Evolutionary conservation across 306 rosid species (phyloP).

Genomic region (Bauhinia variegata): DNA sequence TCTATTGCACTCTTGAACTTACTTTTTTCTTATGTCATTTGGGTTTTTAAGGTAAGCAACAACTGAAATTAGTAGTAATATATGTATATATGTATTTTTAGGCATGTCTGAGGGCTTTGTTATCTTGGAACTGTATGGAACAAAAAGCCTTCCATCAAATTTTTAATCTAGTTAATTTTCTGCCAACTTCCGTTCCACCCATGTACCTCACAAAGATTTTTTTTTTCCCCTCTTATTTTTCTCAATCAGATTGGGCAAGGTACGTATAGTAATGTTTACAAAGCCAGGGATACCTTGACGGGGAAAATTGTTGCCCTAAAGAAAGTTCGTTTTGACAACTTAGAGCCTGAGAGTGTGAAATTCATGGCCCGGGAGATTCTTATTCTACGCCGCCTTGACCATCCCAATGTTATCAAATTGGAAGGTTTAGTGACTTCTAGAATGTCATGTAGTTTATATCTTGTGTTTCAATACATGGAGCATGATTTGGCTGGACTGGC

Average conservation of each 20-base stretch:
- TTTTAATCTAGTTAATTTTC: constrained; percentile 14
- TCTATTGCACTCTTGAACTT: constrained; percentile 32
- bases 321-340: constrained; percentile 90
- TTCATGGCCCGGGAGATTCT: constrained; percentile 94
- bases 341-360: constrained; percentile 92
- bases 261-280: constrained; percentile 90
- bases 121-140: constrained; percentile 14
- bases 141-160: constrained; percentile 1
- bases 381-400: constrained; percentile 80
- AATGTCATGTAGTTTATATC: constrained; percentile 90
- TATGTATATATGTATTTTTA: not conserved
- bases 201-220: constrained; percentile 10
- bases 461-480: constrained; percentile 82
- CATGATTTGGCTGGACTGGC: constrained; percentile 97
- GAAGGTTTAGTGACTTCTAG: constrained; percentile 92
- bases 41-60: constrained; percentile 23
- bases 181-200: not conserved
- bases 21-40: constrained; percentile 24
- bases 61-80: constrained; percentile 24
- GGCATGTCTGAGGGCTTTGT: not conserved
- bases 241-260: constrained; percentile 87
- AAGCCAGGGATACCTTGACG: constrained; percentile 78
- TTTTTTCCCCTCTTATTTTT: constrained; percentile 17
- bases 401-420: constrained; percentile 83
- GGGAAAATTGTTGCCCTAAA: constrained; percentile 84